A percentile compares a stretch with the other conserved stretches of the same genome.
Evolutionary conservation across 1,284 basidiomycete species (phyloP).

Genomic region (Apiotrichum gracile): DNA sequence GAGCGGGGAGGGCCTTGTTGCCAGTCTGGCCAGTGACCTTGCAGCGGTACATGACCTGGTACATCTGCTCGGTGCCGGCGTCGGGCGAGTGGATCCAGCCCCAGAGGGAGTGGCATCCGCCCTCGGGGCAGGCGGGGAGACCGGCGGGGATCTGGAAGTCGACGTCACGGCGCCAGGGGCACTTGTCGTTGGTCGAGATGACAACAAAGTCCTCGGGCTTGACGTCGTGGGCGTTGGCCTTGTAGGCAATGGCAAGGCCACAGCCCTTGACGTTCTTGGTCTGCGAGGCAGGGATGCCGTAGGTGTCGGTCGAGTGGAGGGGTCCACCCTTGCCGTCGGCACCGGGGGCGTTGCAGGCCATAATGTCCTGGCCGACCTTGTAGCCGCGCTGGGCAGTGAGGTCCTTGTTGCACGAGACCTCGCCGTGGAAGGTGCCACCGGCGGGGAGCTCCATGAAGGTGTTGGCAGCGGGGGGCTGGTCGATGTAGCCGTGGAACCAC

Average conservation of each 20-base stretch:
- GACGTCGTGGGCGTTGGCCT: conserved; percentile 53
- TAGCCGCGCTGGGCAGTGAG: conserved; percentile 2
- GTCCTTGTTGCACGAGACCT: conserved; percentile 3
- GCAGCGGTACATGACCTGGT: conserved; percentile 19
- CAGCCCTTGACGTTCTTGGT: conserved; percentile 5
- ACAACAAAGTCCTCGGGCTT: conserved; percentile 62
- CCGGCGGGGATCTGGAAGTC: conserved; percentile 59
- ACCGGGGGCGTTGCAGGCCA: neutral
- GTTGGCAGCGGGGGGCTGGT: conserved; percentile 32
- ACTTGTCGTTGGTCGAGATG: conserved; percentile 66
- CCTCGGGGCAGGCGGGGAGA: conserved; percentile 63
- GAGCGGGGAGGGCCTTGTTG: conserved; percentile 26
- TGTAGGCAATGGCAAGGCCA: conserved; percentile 61
- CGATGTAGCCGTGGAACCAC: conserved; percentile 57
- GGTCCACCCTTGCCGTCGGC: neutral
- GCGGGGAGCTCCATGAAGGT: conserved; percentile 39
- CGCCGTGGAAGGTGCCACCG: conserved; percentile 21
- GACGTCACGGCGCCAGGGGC: conserved; percentile 61
- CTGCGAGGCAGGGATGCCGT: neutral
- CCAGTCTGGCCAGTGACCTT: conserved; percentile 38
- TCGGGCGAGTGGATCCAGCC: conserved; percentile 56
- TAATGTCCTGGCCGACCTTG: neutral
- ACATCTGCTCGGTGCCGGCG: conserved; percentile 41
- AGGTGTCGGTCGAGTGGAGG: neutral
- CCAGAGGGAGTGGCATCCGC: conserved; percentile 63